Base-by-base conservation (phyloP, 768 basidiomycete species). In the Lactifluus piperatus region DNA sequence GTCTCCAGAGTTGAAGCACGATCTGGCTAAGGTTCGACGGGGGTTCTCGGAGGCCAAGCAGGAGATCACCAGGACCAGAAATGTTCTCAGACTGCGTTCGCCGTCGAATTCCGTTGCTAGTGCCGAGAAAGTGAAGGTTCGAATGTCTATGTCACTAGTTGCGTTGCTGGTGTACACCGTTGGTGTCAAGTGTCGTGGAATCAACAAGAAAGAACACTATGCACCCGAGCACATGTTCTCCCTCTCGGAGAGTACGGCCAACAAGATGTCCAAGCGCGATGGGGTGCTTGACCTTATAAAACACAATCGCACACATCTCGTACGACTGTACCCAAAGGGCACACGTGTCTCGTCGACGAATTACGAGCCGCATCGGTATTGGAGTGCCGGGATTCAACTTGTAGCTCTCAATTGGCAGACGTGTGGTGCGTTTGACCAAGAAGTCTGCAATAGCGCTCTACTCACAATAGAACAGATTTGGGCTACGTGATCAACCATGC, bases 321-420 rank as follows among this genome's bases (percentile, higher is more conserved):
- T 92, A 11, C 74, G 94, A 62, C 81, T 87, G 8, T 98, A 97
- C 68, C 94, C 94, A 0, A 87, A 86, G 66, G 93, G 91, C 0
- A 82, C 77, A 29, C 74, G 94, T 39, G 76, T 98, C 34, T 85
- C 76, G 58, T 93, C 89, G 63, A 84, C 84, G 24, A 98, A 98
- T 68, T 97, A 86, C 66, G 80, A 88, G 62, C 94, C 94, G 7
- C 85, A 93, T 71, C 79, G 84, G 18, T 94, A 84, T 69, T 99
- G 95, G 95, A 82, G 84, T 0, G 84, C 84, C 2, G 95, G 95
- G 0, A 81, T 84, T 13, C 94, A 97, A 70, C 72, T 97, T 5
- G 93, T 94, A 0, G 93, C 95, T 8, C 79, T 99, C 55, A 99
- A 99, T 71, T 98, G 94, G 93, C 95, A 99, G 72, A 98, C 94